These are phyloP conservation scores for Cyberlindnera veronae DNA, from an alignment of 805 yeast species.

Conservation along the genomic window DNA sequence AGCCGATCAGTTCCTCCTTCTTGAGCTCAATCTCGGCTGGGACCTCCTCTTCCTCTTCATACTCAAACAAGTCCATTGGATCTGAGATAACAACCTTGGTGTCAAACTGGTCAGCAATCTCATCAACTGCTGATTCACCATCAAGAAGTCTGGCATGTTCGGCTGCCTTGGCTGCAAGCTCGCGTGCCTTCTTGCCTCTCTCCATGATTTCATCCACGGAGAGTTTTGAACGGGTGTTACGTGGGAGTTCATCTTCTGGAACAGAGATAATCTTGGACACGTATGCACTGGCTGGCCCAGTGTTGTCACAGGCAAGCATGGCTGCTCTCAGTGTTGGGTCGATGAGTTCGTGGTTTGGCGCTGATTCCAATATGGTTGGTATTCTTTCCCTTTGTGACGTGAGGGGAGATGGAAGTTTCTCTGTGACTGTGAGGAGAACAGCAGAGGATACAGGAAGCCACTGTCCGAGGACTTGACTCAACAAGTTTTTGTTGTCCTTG, in stretches of 20 bases:
- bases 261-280: constrained; percentile 87
- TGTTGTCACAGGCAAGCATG: constrained; percentile 64
- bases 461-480: constrained; percentile 74
- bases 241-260: constrained; percentile 79
- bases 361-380: constrained; percentile 58
- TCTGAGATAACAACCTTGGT: constrained; percentile 25
- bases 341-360: constrained; percentile 48
- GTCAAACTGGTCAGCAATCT: constrained; percentile 23
- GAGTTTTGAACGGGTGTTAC: constrained; percentile 36
- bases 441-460: constrained; percentile 95
- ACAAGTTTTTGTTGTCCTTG: constrained; percentile 63
- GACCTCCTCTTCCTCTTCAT: constrained; percentile 49
- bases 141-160: constrained; percentile 40
- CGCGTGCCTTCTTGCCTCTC: constrained; percentile 60
- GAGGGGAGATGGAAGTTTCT: constrained; percentile 79
- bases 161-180: constrained; percentile 65
- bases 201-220: constrained; percentile 59
- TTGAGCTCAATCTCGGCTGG: constrained; percentile 38
- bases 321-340: constrained; percentile 48
- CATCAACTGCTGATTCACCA: constrained; percentile 15
- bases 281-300: constrained; percentile 68
- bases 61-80: constrained; percentile 41
- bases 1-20: constrained; percentile 76
- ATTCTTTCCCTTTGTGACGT: constrained; percentile 72
- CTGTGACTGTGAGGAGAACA: constrained; percentile 77